Base-by-base conservation (phyloP, 2,329 filamentous ascomycete species). In the Aspergillus brunneoviolaceus region DNA sequence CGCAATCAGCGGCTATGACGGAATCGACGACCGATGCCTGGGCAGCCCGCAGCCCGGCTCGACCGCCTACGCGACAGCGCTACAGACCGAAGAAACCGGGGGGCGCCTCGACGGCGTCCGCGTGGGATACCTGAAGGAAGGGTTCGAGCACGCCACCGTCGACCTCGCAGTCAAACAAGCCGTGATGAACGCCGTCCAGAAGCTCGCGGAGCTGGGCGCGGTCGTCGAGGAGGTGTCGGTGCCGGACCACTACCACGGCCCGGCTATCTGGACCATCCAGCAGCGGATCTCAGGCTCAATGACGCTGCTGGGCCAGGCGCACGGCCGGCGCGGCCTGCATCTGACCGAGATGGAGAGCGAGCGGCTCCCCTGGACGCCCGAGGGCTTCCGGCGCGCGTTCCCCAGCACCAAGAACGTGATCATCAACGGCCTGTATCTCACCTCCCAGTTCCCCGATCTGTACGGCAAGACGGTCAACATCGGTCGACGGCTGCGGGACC, bases 271-370 rank as follows among this genome's bases (percentile, higher is more conserved):
- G 81, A 82, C 82, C 6, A 70, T 70, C 10, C 69, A 70, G 45
- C 65, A 67, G 35, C 63, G 69, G 19, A 79, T 82, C 35, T 73
- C 79, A 0, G 80, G 81, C 1, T 71, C 79, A 1, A 69, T 75
- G 77, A 69, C 69, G 81, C 64, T 77, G n/a, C 57, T 77, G 5
- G 74, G 74, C 52, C 70, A 82, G 58, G 70, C 79, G 50, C 71
- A 82, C 66, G 74, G 84, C 0, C 73, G 82, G 35, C 72, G 82
- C 33, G 80, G 80, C 0, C 76, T 85, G 4, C 76, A 77, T 12
- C 76, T 84, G 67, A 78, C 79, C 1, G 79, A 82, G n/a, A 77
- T 85, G 35, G 82, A 85, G 60, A 68, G 74, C 5, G 74, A 79
- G 3, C 74, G 83, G 21, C 76, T 81, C 4, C 79, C 79, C 0